phyloP scores from a whole-genome alignment of 163 green algal genomes.

The Chlamydomonas reinhardtii region DNA sequence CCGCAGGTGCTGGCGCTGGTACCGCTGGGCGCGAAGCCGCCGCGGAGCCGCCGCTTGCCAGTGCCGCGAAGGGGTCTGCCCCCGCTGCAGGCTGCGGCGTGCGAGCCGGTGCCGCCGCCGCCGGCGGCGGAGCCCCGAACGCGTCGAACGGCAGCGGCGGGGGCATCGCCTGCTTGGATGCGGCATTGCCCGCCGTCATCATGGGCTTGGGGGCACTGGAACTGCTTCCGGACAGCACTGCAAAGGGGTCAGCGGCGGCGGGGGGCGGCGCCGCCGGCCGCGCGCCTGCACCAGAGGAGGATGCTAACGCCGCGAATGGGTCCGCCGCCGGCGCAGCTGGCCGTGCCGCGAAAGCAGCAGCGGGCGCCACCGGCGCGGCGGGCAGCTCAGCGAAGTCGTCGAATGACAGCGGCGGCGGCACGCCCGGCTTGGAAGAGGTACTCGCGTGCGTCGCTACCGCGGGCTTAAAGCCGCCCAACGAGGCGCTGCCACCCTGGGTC shows the following conservation, averaged over 20 bases:
- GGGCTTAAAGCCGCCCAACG: too few species aligned
- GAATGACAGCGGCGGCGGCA: slow-evolving; percentile 6
- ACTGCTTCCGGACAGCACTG: not conserved
- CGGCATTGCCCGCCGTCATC: too few species aligned
- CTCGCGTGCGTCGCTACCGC: not conserved
- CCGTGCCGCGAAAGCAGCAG: not conserved
- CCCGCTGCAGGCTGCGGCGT: not conserved
- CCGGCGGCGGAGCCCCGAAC: not conserved
- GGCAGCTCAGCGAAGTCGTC: slow-evolving; percentile 43
- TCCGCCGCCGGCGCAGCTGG: slow-evolving; percentile 7
- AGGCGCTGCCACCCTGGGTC: too few species aligned
- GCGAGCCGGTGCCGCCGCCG: not conserved
- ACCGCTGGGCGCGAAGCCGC: not conserved
- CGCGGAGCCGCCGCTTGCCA: not conserved
- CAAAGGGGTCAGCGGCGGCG: not conserved
- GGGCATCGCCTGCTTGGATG: not conserved
- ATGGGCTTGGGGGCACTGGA: not conserved
- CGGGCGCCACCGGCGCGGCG: not conserved
- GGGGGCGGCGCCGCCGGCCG: too few species aligned
- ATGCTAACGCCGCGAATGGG: not conserved
- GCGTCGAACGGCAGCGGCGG: slow-evolving; percentile 47
- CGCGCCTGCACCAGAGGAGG: not conserved
- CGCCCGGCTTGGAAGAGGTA: slow-evolving; percentile 13
- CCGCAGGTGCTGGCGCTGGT: not conserved
- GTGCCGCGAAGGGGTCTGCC: not conserved